phyloP scores from a whole-genome alignment of 2,329 filamentous ascomycete species.

The Fusarium armeniacum region DNA sequence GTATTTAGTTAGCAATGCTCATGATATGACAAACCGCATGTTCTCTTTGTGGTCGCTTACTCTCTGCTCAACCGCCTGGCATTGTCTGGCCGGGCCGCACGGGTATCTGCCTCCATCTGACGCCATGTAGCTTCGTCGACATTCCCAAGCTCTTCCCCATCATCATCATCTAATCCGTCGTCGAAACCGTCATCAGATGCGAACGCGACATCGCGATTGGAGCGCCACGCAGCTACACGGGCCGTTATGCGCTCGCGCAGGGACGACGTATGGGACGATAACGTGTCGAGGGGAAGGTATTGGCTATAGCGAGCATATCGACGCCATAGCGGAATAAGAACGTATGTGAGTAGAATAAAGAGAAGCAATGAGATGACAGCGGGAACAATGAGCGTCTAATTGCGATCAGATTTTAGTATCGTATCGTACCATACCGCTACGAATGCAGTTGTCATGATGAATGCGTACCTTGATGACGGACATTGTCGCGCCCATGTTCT shows the following conservation, averaged over 20 bases:
- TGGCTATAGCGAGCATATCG: constrained; percentile 79
- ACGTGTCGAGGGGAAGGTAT: constrained; percentile 77
- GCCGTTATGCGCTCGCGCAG: constrained; percentile 64
- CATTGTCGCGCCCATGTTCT: constrained; percentile 54
- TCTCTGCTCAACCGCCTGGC: constrained; percentile 80
- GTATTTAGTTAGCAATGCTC: constrained; percentile 31
- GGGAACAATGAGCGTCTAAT: constrained; percentile 77
- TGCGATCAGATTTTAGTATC: constrained; percentile 30
- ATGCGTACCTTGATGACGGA: constrained; percentile 55
- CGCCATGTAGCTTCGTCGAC: constrained; percentile 66
- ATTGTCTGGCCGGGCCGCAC: constrained; percentile 60
- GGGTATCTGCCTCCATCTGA: constrained; percentile 56
- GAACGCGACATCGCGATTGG: constrained; percentile 59
- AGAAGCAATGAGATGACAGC: constrained; percentile 77
- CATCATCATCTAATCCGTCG: constrained; percentile 66
- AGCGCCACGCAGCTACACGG: constrained; percentile 59
- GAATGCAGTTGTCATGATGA: constrained; percentile 26
- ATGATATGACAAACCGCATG: background rate
- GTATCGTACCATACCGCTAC: background rate
- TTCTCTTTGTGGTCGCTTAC: constrained; percentile 56
- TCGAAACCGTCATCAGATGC: constrained; percentile 59
- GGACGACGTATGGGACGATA: constrained; percentile 69
- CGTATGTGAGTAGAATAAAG: constrained; percentile 75
- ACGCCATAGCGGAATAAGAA: constrained; percentile 77
- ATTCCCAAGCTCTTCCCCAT: constrained; percentile 77